Evolutionary conservation across 2,329 filamentous ascomycete species (phyloP), one percentile per base, ranked within the genome.

Genomic region (Aspergillus pseudotamarii): DNA sequence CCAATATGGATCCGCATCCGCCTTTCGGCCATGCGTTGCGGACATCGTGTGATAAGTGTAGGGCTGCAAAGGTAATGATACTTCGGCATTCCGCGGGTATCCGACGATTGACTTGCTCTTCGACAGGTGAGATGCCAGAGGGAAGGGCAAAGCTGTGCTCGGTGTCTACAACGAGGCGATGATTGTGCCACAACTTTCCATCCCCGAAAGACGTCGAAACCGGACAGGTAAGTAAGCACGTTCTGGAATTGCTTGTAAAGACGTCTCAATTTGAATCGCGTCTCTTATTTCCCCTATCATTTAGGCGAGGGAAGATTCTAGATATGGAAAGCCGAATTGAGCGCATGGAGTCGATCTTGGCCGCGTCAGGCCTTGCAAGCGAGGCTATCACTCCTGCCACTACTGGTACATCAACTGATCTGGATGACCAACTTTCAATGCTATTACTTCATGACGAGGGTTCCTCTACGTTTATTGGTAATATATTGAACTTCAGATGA

Each of bases 241-340:
- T 10, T 23, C 6, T 23, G 21, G 14, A n/a, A 19, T 23, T 16
- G 28, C 5, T 23, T 34, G 10, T 12, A 34, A 14, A 54, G 28
- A 23, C 14, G 6, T 36, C 51, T 36, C 19, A 4, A 19, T 12
- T 14, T 9, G 19, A 14, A 32, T 21, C 51, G 23, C 32, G 19
- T 11, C 51, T 23, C 19, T 36, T 2, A 34, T 16, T 54, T 30
- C 14, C 28, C 16, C 10, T 32, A 1, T 36, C 19, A 19, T 54
- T 3, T 36, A 54, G 51, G 28, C 30, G 30, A 36, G 51, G 51
- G 3, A 54, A 36, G 19, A 54, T 54, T 36, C 12, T 36, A 11
- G 30, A 54, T 54, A 54, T 54, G 51, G 51, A 54, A 32, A 54
- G 51, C 51, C 51, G 51, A 14, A 54, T 54, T 19, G 51, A 54